Base-by-base conservation (phyloP, 140 eudicot genomes). In the Cichorium intybus region DNA sequence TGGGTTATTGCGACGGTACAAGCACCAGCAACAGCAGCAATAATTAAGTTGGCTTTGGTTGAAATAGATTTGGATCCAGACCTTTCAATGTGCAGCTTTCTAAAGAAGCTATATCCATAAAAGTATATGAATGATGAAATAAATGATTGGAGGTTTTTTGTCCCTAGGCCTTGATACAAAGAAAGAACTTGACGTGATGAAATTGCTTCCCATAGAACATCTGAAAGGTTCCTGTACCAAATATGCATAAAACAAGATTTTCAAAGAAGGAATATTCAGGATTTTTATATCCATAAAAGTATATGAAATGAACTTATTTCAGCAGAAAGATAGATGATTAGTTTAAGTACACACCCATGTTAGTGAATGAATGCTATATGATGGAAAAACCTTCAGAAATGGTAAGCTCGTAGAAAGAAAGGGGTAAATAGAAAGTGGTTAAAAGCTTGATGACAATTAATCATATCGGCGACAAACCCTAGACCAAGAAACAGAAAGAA, bases 1-100 rank as follows among this genome's bases (percentile, higher is more conserved):
- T 83, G 93, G 55, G 89, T 93, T 37, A 86, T 68, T 18, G 93
- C 43, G 51, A 82, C 90, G 16, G 98, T 92, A 75, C 87, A 88
- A 50, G 95, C 95, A 26, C 98, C 98, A 62, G 98, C 89, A 69
- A 85, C 93, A 69, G 96, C 95, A 74, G 98, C 98, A 60, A 92
- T 60, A 70, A 88, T 53, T 74, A 92, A 77, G 81, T 92, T 92
- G 24, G 96, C 96, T 72, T 28, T 83, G 14, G 96, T 88, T 28
- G 93, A 95, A 52, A 92, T 81, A 62, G 95, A 85, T 66, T 68
- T 85, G 34, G 23, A 79, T 74, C 91, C 87, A 64, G 82, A 85
- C 56, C 72, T 74, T 72, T 77, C 84, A 62, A 92, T 57, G 75
- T 92, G 88, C 64, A 88, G 81, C 80, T 77, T 81, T 85, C 89